Base-by-base conservation (phyloP, 2,329 filamentous ascomycete species). In the Fusarium sp. region DNA sequence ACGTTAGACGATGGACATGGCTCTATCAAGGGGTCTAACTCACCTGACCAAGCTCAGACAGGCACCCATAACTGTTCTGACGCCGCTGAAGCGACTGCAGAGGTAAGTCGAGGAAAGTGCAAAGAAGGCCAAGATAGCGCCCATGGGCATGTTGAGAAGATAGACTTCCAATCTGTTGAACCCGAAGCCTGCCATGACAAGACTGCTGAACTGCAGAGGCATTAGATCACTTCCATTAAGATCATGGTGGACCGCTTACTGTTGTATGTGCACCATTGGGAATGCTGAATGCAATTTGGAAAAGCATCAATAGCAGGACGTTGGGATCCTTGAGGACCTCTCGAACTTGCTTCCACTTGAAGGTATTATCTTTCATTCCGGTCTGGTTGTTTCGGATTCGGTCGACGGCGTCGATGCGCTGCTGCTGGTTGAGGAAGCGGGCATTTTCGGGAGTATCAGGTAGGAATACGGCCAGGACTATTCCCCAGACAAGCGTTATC, bases 141-240 rank as follows among this genome's bases (percentile, higher is more conserved):
- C 67, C 55, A 59, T 66, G 1, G 67, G 67, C n/a, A 69, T 69
- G 24, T 69, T 69, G 4, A 69, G 46, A 0, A 69, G 46, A 15
- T 69, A 69, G 0, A 69, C 67, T 19, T 69, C 55, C 5, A 69
- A 58, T n/a, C 26, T 43, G 0, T 51, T 61, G 12, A 69, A 69
- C 0, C 66, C 67, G 11, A 69, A 69, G 1, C 67, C 67, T 6
- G 61, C 53, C 67, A 69, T 69, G 25, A 69, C 64, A 5, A 69
- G 45, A 32, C 64, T 69, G n/a, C 64, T 69, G 12, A 69, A 69
- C 61, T 68, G n/a, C 7, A 12, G 1, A 1, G 5, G 1, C 2
- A 25, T 68, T 8, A 67, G 44, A 13, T 5, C 3, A 1, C 1
- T 7, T 3, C 10, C 9, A 9, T 4, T 5, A 6, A 1, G 10